Evolutionary conservation across 345 rosid genomes (phyloP).

Genomic region (Camelina hispida): DNA sequence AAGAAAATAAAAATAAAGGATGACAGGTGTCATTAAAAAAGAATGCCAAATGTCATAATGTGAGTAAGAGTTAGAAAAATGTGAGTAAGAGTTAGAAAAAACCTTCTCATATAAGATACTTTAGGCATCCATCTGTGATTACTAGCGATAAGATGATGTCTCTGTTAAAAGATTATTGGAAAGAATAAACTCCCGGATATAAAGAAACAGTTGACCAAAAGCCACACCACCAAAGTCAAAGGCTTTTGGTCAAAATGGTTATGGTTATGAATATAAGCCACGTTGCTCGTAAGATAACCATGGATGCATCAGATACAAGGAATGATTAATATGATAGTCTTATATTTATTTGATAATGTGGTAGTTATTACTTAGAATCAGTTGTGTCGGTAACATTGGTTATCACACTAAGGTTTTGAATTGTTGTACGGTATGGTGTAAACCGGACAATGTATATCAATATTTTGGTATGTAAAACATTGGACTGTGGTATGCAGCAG

Average conservation of each 20-base stretch:
- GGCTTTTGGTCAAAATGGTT: slow-evolving; percentile 2
- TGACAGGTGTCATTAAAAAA: no score
- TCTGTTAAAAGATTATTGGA: not conserved
- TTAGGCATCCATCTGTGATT: not conserved
- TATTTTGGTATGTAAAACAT: no score
- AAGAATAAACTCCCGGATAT: not conserved
- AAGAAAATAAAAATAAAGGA: no score
- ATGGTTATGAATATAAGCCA: no score
- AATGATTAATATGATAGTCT: not conserved
- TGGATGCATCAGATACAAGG: not conserved
- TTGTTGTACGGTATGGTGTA: no score
- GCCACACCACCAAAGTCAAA: not conserved
- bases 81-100: no score
- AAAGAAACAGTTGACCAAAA: not conserved
- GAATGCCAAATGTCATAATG: no score
- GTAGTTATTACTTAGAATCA: not conserved
- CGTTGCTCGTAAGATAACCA: no score
- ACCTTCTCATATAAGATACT: not conserved
- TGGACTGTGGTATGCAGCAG: no score
- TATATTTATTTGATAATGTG: not conserved
- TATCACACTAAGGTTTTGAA: not conserved
- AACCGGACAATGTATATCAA: no score
- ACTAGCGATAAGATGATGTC: not conserved
- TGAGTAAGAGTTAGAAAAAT: no score
- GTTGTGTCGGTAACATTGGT: not conserved